A percentile compares a stretch with the other conserved stretches of the same genome.
phyloP scores from a whole-genome alignment of 2,329 filamentous ascomycete genomes.

The Exophiala phaeomuriformis region DNA sequence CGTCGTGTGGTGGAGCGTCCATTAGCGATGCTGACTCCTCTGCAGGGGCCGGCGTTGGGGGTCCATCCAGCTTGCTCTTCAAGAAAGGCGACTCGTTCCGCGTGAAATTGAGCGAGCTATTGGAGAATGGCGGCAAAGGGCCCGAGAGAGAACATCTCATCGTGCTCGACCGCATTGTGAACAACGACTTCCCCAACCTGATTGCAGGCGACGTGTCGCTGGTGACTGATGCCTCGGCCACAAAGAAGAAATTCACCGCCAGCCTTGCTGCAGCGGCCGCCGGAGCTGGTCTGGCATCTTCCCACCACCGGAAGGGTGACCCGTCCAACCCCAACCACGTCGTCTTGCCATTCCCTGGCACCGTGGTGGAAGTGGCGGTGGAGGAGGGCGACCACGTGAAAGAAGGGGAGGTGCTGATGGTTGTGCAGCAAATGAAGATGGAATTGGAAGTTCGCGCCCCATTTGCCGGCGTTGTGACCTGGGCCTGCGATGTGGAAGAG shows the following conservation, averaged over 20 bases:
- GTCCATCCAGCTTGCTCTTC: slow-evolving; percentile 41
- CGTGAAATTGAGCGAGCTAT: slow-evolving; percentile 39
- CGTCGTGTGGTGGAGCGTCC: slow-evolving; percentile 3
- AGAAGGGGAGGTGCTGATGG: slow-evolving; percentile 49
- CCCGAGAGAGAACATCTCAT: slow-evolving; percentile 46
- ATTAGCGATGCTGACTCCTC: slow-evolving; percentile 8
- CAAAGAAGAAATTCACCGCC: slow-evolving; percentile 42
- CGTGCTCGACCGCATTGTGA: slow-evolving; percentile 42
- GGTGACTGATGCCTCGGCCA: slow-evolving; percentile 31
- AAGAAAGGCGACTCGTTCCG: slow-evolving; percentile 55
- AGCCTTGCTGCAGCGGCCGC: slow-evolving; percentile 39
- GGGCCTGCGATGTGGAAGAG: slow-evolving; percentile 35
- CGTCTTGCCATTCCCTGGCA: slow-evolving; percentile 51
- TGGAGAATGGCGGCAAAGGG: slow-evolving; percentile 22
- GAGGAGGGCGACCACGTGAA: slow-evolving; percentile 44
- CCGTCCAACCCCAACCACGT: slow-evolving; percentile 46
- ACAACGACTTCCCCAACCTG: slow-evolving; percentile 54
- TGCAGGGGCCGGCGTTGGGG: slow-evolving; percentile 6
- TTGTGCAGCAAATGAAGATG: slow-evolving; percentile 64
- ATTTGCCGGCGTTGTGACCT: slow-evolving; percentile 43
- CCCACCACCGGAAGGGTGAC: slow-evolving; percentile 45
- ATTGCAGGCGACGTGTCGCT: slow-evolving; percentile 49
- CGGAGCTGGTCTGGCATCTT: slow-evolving; percentile 27
- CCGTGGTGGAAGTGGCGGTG: slow-evolving; percentile 53
- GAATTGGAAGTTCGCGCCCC: slow-evolving; percentile 55